Evolutionary conservation across 2,329 filamentous ascomycete species (phyloP), one percentile per base, ranked within the genome.

Genomic region (Trichoderma koningiopsis): DNA sequence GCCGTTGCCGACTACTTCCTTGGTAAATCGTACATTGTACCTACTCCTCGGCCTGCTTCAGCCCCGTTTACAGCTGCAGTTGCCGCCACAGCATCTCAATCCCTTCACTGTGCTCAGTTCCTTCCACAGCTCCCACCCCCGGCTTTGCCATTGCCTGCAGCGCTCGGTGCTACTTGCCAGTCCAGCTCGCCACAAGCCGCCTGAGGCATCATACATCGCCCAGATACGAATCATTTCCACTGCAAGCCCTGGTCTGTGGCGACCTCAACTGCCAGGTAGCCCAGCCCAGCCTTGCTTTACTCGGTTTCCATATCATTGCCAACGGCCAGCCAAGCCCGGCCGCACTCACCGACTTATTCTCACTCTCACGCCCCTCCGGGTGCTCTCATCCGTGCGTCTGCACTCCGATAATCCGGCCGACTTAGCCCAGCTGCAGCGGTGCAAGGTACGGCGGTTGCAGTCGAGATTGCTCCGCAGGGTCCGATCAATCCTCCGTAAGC

Each of bases 261-360:
- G 55, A 67, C 37, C 47, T 27, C 27, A 27, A 27, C 27, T 27
- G 37, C 49, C 53, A 60, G 64, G 43, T 43, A 52, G 35, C 55
- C 53, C 16, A 19, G 29, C 22, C 56, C 47, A 33, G 64, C 64
- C 64, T 67, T 29, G 33, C 11, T 24, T 29, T 56, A 37, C 24
- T 29, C 62, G 19, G 22, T 19, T 57, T 57, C 56, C 29, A 68
- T 43, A 31, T 53, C 24, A 58, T 66, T 56, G 49, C 40, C 40
- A 33, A 29, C 47, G 56, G 55, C 40, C 37, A 33, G n/a, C 47
- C 11, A 19, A 35, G 37, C 19, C 40, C 49, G 56, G 55, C 57
- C n/a, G 64, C 64, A 19, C 56, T 68, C 64, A 68, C 64, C 64
- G 64, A 68, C 64, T 68, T 59, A 52, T 68, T 52, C 61, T 43